Conservation (phyloP, 2,329 filamentous ascomycete species). For the Sclerotinia borealis region DNA sequence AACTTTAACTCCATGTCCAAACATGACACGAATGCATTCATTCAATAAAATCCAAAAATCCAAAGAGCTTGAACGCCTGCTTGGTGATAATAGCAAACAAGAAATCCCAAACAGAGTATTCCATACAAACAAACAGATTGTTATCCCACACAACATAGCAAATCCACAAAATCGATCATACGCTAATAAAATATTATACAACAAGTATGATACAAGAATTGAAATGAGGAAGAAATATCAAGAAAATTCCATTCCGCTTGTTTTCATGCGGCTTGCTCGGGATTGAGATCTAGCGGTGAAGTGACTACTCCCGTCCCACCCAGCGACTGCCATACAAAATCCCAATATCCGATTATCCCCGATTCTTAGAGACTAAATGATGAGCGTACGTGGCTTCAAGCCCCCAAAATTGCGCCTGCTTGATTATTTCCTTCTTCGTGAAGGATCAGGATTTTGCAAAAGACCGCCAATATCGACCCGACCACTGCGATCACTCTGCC, state of each 20-base stretch:
- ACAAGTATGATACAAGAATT: slow-evolving; percentile 7
- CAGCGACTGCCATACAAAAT: neutral
- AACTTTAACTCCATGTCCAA: neutral
- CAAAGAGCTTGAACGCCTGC: neutral
- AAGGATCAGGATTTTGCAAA: slow-evolving; percentile 50
- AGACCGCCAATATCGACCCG: slow-evolving; percentile 57
- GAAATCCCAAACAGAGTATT: neutral
- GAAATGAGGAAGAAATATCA: neutral
- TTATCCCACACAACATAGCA: neutral
- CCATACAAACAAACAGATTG: neutral
- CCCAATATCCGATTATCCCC: neutral
- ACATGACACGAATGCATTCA: neutral
- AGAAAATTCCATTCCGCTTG: neutral
- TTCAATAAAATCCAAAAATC: neutral
- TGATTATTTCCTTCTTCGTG: slow-evolving; percentile 5
- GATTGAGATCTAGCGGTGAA: neutral
- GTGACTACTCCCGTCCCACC: neutral
- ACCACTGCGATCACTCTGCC: slow-evolving; percentile 45
- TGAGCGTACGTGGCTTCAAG: neutral
- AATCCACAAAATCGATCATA: neutral
- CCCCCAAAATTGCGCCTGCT: too few relatives aligned
- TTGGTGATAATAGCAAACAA: neutral
- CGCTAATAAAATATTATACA: neutral
- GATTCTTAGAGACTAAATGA: neutral
- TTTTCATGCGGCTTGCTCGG: neutral